Evolutionary conservation across 2,329 filamentous ascomycete genomes (phyloP).

Genomic region (Simplicillium aogashimaense): DNA sequence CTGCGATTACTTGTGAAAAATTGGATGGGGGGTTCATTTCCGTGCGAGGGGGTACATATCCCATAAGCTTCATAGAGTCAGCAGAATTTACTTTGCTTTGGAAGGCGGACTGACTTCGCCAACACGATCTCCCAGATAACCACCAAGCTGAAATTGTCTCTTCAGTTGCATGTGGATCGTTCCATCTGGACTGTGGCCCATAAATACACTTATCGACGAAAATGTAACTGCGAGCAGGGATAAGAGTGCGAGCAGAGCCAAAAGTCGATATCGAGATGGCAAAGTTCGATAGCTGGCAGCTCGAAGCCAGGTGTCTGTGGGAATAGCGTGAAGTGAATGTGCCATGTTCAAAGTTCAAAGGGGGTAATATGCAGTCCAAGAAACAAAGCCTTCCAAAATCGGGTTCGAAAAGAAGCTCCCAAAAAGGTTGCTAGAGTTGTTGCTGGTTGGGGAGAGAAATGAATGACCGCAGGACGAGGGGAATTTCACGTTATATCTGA

Average conservation of each 20-base stretch:
- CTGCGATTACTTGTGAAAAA: not conserved
- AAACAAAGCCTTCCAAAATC: slow-evolving; percentile 12
- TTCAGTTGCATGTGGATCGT: slow-evolving; percentile 3
- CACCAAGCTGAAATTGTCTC: slow-evolving; percentile 16
- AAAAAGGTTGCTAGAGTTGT: slow-evolving; percentile 6
- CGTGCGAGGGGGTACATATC: not conserved
- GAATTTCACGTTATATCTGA: not conserved
- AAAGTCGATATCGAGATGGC: too few species aligned
- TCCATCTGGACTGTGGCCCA: not conserved
- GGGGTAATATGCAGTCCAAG: slow-evolving; percentile 15
- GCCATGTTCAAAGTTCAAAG: too few species aligned
- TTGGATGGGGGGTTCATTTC: too few species aligned
- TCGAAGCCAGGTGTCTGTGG: too few species aligned
- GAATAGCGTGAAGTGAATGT: too few species aligned
- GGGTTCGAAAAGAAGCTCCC: slow-evolving; percentile 11
- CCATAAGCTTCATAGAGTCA: not conserved
- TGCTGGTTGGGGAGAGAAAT: not conserved
- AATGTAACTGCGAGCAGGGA: too few species aligned
- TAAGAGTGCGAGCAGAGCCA: too few species aligned
- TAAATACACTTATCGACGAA: not conserved
- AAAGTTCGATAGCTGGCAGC: too few species aligned
- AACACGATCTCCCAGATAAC: slow-evolving; percentile 7
- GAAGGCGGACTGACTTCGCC: slow-evolving; percentile 6
- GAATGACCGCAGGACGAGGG: not conserved
- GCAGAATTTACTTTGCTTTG: too few species aligned